Evolutionary conservation across 192 early-diverging fungal genomes (phyloP).

Genomic region (Gigaspora rosea): DNA sequence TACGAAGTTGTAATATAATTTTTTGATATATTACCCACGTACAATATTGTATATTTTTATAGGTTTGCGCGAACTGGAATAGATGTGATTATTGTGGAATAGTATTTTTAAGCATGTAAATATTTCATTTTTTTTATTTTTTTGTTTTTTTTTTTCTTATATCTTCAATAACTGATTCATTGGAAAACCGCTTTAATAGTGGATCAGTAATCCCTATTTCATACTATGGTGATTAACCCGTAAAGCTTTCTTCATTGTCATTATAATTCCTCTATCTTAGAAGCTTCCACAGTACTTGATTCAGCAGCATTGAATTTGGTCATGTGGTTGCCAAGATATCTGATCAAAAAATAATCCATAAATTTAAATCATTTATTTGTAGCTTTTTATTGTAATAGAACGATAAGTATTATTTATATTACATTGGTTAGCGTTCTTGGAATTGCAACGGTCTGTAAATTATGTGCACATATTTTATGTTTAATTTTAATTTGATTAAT

Average conservation of each 20-base stretch:
- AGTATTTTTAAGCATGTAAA: conserved; percentile 71
- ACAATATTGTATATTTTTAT: not conserved
- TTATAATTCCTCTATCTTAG: too few relatives aligned
- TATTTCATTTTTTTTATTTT: conserved; percentile 40
- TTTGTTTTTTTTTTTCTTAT: not conserved
- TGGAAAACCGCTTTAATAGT: not conserved
- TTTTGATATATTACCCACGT: not conserved
- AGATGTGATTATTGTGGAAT: conserved; percentile 93
- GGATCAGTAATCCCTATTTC: conserved; percentile 5
- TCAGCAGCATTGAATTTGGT: too few relatives aligned
- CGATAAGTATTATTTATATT: conserved; percentile 53
- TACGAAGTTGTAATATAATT: too few relatives aligned
- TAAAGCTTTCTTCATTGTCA: not conserved
- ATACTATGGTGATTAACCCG: conserved; percentile 3
- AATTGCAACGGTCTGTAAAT: conserved; percentile 50
- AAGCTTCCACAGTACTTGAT: too few relatives aligned
- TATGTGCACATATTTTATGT: too few relatives aligned
- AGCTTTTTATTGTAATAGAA: conserved; percentile 49
- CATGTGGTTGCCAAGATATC: too few relatives aligned
- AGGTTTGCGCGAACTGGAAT: conserved; percentile 62
- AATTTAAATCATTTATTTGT: not conserved
- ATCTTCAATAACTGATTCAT: not conserved
- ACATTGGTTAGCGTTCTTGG: conserved; percentile 63
- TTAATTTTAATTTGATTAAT: not conserved
- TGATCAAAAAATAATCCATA: not conserved